phyloP scores from a whole-genome alignment of 2,329 filamentous ascomycete genomes.

The Emergomyces orientalis region DNA sequence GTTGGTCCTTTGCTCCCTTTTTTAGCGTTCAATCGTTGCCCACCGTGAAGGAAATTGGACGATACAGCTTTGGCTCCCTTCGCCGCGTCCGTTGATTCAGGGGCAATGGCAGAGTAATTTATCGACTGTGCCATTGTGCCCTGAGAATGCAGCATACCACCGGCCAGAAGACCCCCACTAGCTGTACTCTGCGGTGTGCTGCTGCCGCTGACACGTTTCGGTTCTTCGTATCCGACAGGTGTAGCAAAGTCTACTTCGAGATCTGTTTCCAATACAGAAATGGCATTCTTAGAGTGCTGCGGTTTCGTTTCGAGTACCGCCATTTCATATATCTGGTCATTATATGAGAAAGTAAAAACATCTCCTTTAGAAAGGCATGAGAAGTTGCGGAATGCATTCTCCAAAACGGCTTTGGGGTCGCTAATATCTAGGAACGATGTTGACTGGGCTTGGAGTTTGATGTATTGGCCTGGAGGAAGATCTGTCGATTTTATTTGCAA shows the following conservation, averaged over 20 bases:
- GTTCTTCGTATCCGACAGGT: conserved; percentile 89
- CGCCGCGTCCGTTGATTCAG: conserved; percentile 58
- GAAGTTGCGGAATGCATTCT: conserved; percentile 94
- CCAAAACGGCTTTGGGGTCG: conserved; percentile 92
- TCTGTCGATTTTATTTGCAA: conserved; percentile 93
- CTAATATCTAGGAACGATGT: conserved; percentile 91
- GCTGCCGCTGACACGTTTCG: conserved; percentile 67
- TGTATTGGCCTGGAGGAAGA: conserved; percentile 77
- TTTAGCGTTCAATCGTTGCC: conserved; percentile 74
- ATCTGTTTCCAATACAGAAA: conserved; percentile 94
- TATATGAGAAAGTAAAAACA: conserved; percentile 93
- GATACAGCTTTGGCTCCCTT: conserved; percentile 54
- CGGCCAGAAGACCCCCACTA: conserved; percentile 50
- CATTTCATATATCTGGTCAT: conserved; percentile 86
- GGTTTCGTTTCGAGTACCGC: conserved; percentile 92
- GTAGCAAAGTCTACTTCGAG: conserved; percentile 92
- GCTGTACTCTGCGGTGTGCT: conserved; percentile 67
- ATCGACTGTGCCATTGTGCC: conserved; percentile 97
- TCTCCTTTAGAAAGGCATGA: conserved; percentile 88
- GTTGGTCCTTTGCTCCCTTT: conserved; percentile 68
- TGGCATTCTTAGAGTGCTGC: conserved; percentile 65
- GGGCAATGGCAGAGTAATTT: conserved; percentile 86
- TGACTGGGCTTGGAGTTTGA: conserved; percentile 94
- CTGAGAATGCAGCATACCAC: conserved; percentile 69
- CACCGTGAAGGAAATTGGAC: conserved; percentile 70